Percentiles rank a stretch among this genome's conserved stretches.
These are phyloP conservation scores for Plantago major DNA, from an alignment of 257 asterid genomes.

Conservation along the genomic window DNA sequence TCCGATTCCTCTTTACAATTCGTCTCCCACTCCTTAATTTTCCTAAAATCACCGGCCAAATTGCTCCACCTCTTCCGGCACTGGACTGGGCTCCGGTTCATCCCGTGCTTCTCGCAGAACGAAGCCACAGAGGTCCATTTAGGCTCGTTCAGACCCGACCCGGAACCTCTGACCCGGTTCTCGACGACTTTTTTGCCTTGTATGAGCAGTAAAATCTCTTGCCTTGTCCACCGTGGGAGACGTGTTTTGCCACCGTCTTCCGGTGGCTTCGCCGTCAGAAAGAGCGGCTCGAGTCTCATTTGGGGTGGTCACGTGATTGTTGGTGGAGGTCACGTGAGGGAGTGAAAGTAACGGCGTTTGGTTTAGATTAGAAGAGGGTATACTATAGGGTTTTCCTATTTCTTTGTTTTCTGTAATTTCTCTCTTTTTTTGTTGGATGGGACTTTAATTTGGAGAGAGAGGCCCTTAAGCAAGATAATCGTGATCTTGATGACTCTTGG, in stretches of 20 bases:
- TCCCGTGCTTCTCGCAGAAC: conserved; percentile 82
- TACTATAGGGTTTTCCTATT: too few species aligned
- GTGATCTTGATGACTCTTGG: too few species aligned
- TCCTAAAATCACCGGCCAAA: conserved; percentile 80
- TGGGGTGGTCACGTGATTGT: too few species aligned
- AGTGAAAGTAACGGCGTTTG: too few species aligned
- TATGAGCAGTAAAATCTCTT: conserved; percentile 78
- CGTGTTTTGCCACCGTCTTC: conserved; percentile 21
- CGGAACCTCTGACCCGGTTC: conserved; percentile 57
- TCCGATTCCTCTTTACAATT: conserved; percentile 52
- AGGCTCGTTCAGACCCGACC: conserved; percentile 71
- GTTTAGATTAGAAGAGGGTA: too few species aligned
- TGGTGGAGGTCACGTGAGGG: too few species aligned
- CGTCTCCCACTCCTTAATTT: conserved; percentile 88
- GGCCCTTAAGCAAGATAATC: too few species aligned
- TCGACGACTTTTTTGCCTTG: conserved; percentile 84
- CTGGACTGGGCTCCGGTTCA: conserved; percentile 90
- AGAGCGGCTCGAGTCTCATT: too few species aligned
- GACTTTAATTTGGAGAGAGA: too few species aligned
- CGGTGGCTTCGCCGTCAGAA: too few species aligned
- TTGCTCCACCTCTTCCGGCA: conserved; percentile 97
- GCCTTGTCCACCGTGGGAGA: conserved; percentile 91
- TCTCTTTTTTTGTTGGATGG: too few species aligned
- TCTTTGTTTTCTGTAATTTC: too few species aligned
- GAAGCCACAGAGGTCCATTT: conserved; percentile 91